phyloP scores from a whole-genome alignment of 306 rosid genomes.

The Quercus agrifolia region DNA sequence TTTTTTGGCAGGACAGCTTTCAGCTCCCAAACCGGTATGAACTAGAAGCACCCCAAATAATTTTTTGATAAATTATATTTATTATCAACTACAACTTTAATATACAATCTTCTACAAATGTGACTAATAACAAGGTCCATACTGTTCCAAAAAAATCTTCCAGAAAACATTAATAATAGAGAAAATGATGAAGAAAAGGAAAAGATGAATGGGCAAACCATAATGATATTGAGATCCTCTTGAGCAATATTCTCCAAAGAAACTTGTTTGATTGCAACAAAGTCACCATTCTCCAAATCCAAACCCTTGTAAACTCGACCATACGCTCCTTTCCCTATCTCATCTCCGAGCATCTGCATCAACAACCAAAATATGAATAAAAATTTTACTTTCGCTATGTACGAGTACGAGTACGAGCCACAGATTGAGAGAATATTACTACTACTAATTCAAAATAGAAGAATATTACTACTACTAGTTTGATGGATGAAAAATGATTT shows the following conservation, averaged over 20 bases:
- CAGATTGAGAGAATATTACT: too few relatives aligned
- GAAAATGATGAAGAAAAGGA: background rate
- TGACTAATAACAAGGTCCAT: too few relatives aligned
- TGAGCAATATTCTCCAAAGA: slow-evolving; percentile 99
- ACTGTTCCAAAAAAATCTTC: too few relatives aligned
- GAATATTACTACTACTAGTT: too few relatives aligned
- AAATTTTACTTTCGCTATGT: too few relatives aligned
- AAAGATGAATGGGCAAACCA: slow-evolving; percentile 52
- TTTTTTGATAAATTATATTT: background rate
- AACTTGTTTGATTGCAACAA: slow-evolving; percentile 98
- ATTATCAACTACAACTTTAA: too few relatives aligned
- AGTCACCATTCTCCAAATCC: slow-evolving; percentile 98
- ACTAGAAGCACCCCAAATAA: background rate
- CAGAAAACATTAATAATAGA: too few relatives aligned
- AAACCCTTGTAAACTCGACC: slow-evolving; percentile 98
- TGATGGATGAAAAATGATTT: too few relatives aligned
- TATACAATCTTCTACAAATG: too few relatives aligned
- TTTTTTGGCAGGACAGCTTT: background rate
- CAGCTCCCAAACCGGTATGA: background rate
- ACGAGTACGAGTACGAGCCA: too few relatives aligned
- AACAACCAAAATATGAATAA: background rate
- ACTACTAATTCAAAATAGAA: too few relatives aligned
- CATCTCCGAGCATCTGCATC: slow-evolving; percentile 98
- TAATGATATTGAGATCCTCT: slow-evolving; percentile 97
- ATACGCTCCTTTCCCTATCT: slow-evolving; percentile 98